These are phyloP conservation scores for Cercospora sp. DNA, from an alignment of 2,329 filamentous ascomycete species.

Conservation along the genomic window DNA sequence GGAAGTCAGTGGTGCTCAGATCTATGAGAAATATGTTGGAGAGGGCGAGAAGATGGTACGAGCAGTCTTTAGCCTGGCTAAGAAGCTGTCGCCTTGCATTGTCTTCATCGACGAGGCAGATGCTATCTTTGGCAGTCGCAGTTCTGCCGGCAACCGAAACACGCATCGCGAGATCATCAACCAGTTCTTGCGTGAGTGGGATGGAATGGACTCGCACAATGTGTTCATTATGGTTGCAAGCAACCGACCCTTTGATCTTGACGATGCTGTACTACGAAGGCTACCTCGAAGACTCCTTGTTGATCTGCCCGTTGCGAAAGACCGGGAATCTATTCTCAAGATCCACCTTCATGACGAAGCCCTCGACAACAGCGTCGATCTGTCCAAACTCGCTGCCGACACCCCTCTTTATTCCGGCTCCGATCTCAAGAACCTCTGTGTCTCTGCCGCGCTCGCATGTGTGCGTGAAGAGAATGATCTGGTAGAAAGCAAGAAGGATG, in stretches of 20 bases:
- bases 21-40: slow-evolving; percentile 95
- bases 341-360: slow-evolving; percentile 70
- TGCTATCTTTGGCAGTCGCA: slow-evolving; percentile 79
- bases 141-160: slow-evolving; percentile 63
- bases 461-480: slow-evolving; percentile 69
- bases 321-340: slow-evolving; percentile 66
- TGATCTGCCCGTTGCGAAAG: slow-evolving; percentile 67
- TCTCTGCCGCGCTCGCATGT: slow-evolving; percentile 75
- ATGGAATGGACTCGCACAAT: slow-evolving; percentile 73
- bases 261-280: slow-evolving; percentile 79
- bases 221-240: slow-evolving; percentile 99
- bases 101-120: slow-evolving; percentile 98
- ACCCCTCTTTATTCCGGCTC: slow-evolving; percentile 80
- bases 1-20: slow-evolving; percentile 84
- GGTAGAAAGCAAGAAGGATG: slow-evolving; percentile 30
- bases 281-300: slow-evolving; percentile 71
- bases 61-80: slow-evolving; percentile 86
- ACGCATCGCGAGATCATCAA: slow-evolving; percentile 89
- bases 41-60: slow-evolving; percentile 95
- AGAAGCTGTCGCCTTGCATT: slow-evolving; percentile 86
- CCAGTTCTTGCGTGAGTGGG: slow-evolving; percentile 96
- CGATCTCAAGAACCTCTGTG: slow-evolving; percentile 79
- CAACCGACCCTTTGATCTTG: slow-evolving; percentile 91
- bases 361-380: slow-evolving; percentile 60
- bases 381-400: slow-evolving; percentile 62